Evolutionary conservation across 2,329 filamentous ascomycete species (phyloP).

Genomic region (Aspergillus japonicus): DNA sequence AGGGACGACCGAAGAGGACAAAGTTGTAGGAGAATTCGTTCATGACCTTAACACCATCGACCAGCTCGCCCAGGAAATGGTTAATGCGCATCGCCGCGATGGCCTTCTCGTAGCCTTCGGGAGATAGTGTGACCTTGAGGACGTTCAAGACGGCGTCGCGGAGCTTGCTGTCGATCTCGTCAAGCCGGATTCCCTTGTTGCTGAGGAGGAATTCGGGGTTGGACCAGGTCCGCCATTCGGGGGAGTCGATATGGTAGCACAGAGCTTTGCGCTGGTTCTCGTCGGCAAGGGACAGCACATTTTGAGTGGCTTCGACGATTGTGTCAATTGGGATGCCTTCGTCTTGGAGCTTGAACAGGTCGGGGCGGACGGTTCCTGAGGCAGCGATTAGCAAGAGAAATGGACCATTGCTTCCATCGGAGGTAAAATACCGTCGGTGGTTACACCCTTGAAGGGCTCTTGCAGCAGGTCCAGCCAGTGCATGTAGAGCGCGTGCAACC

Average conservation of each 20-base stretch:
- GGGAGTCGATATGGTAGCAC: constrained; percentile 64
- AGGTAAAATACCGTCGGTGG: constrained; percentile 58
- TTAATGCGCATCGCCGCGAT: constrained; percentile 70
- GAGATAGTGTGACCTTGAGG: constrained; percentile 60
- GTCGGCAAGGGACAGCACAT: constrained; percentile 49
- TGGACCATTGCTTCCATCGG: not conserved
- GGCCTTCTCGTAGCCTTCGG: constrained; percentile 71
- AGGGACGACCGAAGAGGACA: constrained; percentile 65
- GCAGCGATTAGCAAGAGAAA: constrained; percentile 1
- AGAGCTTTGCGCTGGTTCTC: constrained; percentile 51
- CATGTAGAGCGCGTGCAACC: constrained; percentile 62
- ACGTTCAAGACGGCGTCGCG: constrained; percentile 56
- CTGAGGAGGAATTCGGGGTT: constrained; percentile 73
- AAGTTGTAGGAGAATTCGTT: constrained; percentile 78
- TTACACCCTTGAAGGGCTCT: constrained; percentile 71
- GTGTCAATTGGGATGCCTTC: constrained; percentile 60
- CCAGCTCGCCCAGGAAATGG: constrained; percentile 69
- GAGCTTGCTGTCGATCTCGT: constrained; percentile 54
- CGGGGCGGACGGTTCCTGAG: constrained; percentile 51
- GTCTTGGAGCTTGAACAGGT: constrained; percentile 61
- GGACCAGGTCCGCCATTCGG: constrained; percentile 68
- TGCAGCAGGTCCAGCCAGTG: constrained; percentile 58
- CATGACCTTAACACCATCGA: constrained; percentile 61
- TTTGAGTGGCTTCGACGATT: constrained; percentile 55
- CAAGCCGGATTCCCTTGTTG: constrained; percentile 68